phyloP scores from a whole-genome alignment of 768 basidiomycete species.

The Boletus pseudo-olivaceus region DNA sequence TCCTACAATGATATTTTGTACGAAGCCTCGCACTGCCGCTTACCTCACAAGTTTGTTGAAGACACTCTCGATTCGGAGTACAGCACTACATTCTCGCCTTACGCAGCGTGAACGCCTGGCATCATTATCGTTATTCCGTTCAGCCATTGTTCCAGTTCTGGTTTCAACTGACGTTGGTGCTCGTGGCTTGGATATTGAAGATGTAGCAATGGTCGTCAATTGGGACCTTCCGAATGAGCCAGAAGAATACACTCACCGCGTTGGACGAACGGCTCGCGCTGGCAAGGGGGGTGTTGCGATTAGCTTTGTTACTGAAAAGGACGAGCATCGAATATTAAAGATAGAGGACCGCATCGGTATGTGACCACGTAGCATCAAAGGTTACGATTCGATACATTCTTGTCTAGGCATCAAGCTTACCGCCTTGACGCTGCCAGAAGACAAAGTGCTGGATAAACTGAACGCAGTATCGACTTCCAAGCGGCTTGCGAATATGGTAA shows the following conservation, averaged over 20 bases:
- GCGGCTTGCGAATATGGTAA: conserved; percentile 89
- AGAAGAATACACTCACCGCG: conserved; percentile 96
- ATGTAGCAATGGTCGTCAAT: conserved; percentile 94
- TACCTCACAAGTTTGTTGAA: conserved; percentile 82
- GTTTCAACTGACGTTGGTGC: conserved; percentile 95
- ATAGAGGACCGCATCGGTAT: conserved; percentile 87
- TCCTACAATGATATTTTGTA: conserved; percentile 94
- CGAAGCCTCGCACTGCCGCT: conserved; percentile 81
- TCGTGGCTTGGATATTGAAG: conserved; percentile 93
- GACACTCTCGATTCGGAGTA: conserved; percentile 75
- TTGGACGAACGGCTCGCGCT: conserved; percentile 88
- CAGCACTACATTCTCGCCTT: conserved; percentile 88
- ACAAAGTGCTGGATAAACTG: conserved; percentile 75
- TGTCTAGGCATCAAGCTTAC: conserved; percentile 65
- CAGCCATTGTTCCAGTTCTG: conserved; percentile 83
- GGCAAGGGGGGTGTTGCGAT: conserved; percentile 87
- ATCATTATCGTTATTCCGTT: conserved; percentile 83
- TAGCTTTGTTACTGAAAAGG: conserved; percentile 92
- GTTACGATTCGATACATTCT: neutral
- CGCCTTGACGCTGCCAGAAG: conserved; percentile 76
- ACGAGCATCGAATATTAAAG: conserved; percentile 76
- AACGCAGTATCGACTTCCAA: conserved; percentile 92
- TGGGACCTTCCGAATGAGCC: conserved; percentile 92
- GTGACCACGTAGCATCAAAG: conserved; percentile 25
- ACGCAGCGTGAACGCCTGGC: conserved; percentile 86